Evolutionary conservation across 331 rosid genomes (phyloP).

Genomic region (Cydonia oblonga): DNA sequence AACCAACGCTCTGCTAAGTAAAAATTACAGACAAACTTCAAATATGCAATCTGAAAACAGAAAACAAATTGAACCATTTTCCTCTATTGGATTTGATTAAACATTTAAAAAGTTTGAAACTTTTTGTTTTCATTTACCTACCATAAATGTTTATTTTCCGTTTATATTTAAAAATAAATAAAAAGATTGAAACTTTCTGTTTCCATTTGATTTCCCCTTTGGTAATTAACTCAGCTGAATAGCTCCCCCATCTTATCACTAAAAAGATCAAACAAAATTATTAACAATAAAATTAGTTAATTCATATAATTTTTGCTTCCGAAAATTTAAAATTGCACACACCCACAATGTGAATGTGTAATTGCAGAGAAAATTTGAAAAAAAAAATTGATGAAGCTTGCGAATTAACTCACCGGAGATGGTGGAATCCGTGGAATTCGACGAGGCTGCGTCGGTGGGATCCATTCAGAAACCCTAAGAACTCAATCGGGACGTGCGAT

Average conservation of each 20-base stretch:
- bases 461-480: neutral
- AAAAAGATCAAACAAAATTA: neutral
- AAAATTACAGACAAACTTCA: too few species aligned
- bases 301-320: neutral
- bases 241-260: too few species aligned
- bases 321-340: neutral
- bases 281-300: neutral
- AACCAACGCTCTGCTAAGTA: too few species aligned
- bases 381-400: neutral
- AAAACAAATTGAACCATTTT: neutral
- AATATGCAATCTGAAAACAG: too few species aligned
- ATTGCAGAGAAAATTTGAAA: neutral
- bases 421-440: neutral
- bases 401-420: neutral
- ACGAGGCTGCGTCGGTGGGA: neutral
- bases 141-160: neutral
- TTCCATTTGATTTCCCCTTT: neutral
- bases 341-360: neutral
- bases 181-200: neutral
- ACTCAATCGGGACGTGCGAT: too few species aligned
- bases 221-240: neutral
- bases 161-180: neutral
- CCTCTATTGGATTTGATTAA: neutral
- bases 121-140: neutral
- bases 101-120: neutral